Evolutionary conservation across 805 yeast genomes (phyloP), one percentile per base, ranked within the genome.

Genomic region (Starmerella potacharoeniae): DNA sequence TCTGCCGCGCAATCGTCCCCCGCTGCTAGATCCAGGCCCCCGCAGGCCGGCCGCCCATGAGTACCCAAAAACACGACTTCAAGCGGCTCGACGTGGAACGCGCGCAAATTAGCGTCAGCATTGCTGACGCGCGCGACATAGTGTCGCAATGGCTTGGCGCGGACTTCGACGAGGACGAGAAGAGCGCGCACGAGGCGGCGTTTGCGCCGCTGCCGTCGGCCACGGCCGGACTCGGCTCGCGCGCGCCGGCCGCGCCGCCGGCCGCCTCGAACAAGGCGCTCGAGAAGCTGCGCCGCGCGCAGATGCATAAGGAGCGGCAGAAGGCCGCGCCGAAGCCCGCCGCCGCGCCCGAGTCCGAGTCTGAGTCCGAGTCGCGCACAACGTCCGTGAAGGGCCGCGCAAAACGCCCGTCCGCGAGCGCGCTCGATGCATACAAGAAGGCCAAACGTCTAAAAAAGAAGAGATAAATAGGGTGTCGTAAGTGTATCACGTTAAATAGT

Each of bases 61-160:
- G 48, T 30, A 31, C 34, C 31, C 34, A 46, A 33, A 46, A 46
- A 34, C 49, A 52, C 42, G 60, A 60, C 41, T 58, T 52, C 53
- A 54, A 58, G 30, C 39, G 51, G 36, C 58, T 62, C 5, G 64
- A 62, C 13, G 51, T 58, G 1, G 65, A 61, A 36, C 49, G 64
- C 7, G 64, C 64, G 7, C 53, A 54, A 30, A 35, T 62, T 1
- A 46, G 51, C 9, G 60, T 61, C 6, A 44, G 59, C 14, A 45
- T 62, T 3, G 58, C 57, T 42, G 57, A 52, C 13, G 64, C 64
- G 5, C 43, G 56, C 30, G 57, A 58, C 17, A 47, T 60, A 7
- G 64, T 62, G 17, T 35, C 62, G 16, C 36, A 42, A 22, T 56
- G 61, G 64, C 53, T 61, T 52, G 62, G 62, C 16, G n/a, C 41